Base-by-base conservation (phyloP, 257 asterid species). In the Ballota nigra region DNA sequence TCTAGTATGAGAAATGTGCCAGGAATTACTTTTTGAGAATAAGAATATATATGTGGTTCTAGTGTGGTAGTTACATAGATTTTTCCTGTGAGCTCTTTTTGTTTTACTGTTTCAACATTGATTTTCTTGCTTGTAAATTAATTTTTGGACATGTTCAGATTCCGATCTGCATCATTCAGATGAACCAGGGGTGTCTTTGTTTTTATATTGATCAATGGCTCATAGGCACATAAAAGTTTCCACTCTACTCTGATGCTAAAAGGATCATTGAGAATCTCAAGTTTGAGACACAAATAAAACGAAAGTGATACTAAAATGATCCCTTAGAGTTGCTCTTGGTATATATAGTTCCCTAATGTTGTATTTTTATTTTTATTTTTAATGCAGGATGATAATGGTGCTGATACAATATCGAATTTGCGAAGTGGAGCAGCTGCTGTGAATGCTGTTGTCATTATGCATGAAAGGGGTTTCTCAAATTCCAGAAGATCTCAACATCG, bases 401-500 rank as follows among this genome's bases (percentile, higher is more conserved):
- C 74, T 62, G 84, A 83, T 77, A 74, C 78, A 78, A 85, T 93
- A 71, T 88, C 88, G 71, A 88, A 79, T 72, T 70, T 93, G 67
- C 88, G 98, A 75, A 93, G 86, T 83, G 98, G 98, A 60, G 82
- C 78, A 69, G 96, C 98, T 26, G 98, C 94, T 69, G 92, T 82
- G 76, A 86, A 91, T 82, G 97, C 98, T 66, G 82, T 87, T 80
- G 88, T 96, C 75, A 81, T 86, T 69, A 86, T 93, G 98, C 93
- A 82, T 75, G 88, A 91, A 82, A 87, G 90, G 67, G 98, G 96
- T 66, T 76, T 87, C 51, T 83, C 98, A 52, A 88, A 80, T 73
- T 85, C 83, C 34, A 85, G 96, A 60, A 90, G 84, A 79, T 91
- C 98, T 57, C 83, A 90, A 85, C 98, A 93, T 74, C 88, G 94